Conservation (phyloP, 768 basidiomycete genomes). For the Polyporus arcularius region DNA sequence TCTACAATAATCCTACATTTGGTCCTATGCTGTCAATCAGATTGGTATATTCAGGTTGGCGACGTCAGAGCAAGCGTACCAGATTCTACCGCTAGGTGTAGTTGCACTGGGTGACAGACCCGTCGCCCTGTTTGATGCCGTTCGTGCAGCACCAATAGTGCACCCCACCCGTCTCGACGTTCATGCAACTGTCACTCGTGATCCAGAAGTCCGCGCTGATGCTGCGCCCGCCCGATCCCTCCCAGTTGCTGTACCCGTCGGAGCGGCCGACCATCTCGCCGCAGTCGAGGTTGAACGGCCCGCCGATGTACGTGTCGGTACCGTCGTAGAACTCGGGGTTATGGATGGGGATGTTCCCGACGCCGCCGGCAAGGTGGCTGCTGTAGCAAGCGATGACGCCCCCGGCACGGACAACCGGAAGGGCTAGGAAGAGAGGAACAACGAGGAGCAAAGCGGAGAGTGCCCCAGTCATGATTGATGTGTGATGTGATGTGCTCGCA, state of each 20-base stretch:
- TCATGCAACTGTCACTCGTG: slow-evolving; percentile 4
- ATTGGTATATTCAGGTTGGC: too few relatives aligned
- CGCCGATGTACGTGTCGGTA: slow-evolving; percentile 4
- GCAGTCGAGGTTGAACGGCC: background rate
- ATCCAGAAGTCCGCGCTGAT: slow-evolving; percentile 7
- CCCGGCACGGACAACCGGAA: slow-evolving; percentile 40
- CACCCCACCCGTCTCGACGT: slow-evolving; percentile 2
- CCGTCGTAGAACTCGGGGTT: slow-evolving; percentile 46
- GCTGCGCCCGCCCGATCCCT: background rate
- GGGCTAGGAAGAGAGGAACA: slow-evolving; percentile 68
- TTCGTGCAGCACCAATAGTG: slow-evolving; percentile 3
- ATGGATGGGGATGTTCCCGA: slow-evolving; percentile 4
- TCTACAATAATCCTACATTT: too few relatives aligned
- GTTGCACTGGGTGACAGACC: slow-evolving; percentile 84
- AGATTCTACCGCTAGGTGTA: too few relatives aligned
- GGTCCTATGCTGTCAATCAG: too few relatives aligned
- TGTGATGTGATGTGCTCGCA: too few relatives aligned
- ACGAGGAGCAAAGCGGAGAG: slow-evolving; percentile 92
- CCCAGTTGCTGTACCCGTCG: slow-evolving; percentile 3
- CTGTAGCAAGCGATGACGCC: slow-evolving; percentile 58
- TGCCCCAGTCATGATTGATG: too few relatives aligned
- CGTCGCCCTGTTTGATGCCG: slow-evolving; percentile 57
- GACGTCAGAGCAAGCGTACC: too few relatives aligned
- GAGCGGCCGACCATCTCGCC: slow-evolving; percentile 7
- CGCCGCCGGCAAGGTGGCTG: background rate